These are phyloP conservation scores for Sicyos baderoa DNA, from an alignment of 306 rosid species.

Conservation along the genomic window DNA sequence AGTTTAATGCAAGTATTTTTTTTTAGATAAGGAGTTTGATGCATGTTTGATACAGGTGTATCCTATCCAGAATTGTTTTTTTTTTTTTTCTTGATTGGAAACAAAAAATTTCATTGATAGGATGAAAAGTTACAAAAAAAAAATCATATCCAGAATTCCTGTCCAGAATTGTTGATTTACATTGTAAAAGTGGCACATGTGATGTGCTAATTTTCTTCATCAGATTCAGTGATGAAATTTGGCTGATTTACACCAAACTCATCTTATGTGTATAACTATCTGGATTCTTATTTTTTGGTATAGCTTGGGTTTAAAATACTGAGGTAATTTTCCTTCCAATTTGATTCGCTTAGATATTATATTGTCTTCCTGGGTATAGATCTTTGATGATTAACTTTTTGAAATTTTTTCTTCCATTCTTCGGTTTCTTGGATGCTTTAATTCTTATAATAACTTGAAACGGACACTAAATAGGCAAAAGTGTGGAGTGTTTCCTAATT, in stretches of 20 bases:
- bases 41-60: neutral
- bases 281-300: neutral
- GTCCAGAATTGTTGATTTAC: neutral
- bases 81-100: no score
- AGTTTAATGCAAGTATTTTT: neutral
- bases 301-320: neutral
- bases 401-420: neutral
- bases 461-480: neutral
- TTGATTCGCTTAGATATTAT: neutral
- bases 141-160: no score
- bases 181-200: neutral
- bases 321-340: neutral
- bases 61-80: neutral
- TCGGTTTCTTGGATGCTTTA: neutral
- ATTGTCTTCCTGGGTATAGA: neutral
- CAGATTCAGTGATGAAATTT: neutral
- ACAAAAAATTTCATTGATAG: no score
- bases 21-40: no score
- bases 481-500: neutral
- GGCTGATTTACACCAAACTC: neutral
- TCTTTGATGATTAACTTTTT: neutral
- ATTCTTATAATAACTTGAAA: neutral
- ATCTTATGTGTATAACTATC: neutral
- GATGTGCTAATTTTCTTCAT: neutral
- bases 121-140: no score